A percentile compares a stretch with the other conserved stretches of the same genome.
These are phyloP conservation scores for Suillus plorans DNA, from an alignment of 768 basidiomycete genomes.

Conservation along the genomic window DNA sequence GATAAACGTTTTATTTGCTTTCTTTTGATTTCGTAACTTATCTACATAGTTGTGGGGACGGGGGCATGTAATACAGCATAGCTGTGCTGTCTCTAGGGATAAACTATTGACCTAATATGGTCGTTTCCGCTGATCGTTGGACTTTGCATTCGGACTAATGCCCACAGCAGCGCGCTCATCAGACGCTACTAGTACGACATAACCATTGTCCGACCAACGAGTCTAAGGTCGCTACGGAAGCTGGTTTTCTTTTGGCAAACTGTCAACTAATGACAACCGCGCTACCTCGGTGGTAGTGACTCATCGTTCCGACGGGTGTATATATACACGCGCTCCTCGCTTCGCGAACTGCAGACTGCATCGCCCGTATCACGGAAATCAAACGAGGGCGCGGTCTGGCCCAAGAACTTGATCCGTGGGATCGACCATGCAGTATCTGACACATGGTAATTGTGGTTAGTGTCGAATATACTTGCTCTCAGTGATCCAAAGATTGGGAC, in stretches of 20 bases:
- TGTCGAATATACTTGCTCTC: too few relatives aligned
- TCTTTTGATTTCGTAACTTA: background rate
- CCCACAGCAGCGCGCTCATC: background rate
- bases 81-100: background rate
- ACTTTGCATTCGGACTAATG: background rate
- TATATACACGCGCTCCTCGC: background rate
- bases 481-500: too few relatives aligned
- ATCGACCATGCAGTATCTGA: too few relatives aligned
- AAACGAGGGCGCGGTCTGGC: background rate
- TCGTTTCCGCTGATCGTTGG: background rate
- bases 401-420: too few relatives aligned
- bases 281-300: background rate
- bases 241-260: background rate
- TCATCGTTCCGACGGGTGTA: background rate
- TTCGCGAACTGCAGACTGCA: background rate
- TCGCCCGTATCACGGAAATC: background rate
- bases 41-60: background rate
- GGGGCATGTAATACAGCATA: background rate
- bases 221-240: background rate
- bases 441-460: too few relatives aligned
- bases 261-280: background rate
- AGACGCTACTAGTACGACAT: background rate
- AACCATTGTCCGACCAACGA: background rate
- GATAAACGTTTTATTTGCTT: background rate
- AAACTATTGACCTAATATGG: background rate